phyloP scores from a whole-genome alignment of 73 alveolate genomes.

The Blepharisma japonicum region DNA sequence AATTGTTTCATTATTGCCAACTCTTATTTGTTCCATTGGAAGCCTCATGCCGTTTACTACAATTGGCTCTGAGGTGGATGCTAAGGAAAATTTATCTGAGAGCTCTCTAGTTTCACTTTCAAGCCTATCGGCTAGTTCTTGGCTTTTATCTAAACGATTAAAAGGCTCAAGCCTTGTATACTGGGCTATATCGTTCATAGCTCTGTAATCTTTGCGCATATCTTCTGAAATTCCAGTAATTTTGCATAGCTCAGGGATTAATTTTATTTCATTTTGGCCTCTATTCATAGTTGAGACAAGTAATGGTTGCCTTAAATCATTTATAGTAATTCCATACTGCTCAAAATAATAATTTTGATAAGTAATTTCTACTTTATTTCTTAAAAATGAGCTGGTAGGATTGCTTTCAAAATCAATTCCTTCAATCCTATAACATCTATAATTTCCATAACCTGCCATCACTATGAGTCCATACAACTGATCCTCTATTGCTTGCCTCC shows the following conservation, averaged over 20 bases:
- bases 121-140: no score
- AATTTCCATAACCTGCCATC: constrained; percentile 7
- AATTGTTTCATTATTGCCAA: neutral
- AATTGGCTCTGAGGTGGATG: neutral
- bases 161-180: constrained; percentile 57
- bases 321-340: neutral
- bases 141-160: no score
- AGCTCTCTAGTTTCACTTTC: no score
- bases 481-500: neutral
- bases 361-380: neutral
- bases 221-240: constrained; percentile 92
- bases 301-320: neutral
- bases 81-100: neutral
- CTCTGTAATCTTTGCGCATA: constrained; percentile 69
- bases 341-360: neutral
- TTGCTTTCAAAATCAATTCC: neutral
- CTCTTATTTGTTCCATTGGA: neutral
- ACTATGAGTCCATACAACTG: neutral
- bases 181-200: constrained; percentile 76
- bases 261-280: constrained; percentile 52
- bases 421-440: constrained; percentile 16
- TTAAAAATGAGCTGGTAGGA: neutral
- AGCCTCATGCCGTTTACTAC: neutral
- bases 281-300: neutral
- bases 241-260: constrained; percentile 83